Base-by-base conservation (phyloP, 768 basidiomycete genomes). In the Naematelia encephala region DNA sequence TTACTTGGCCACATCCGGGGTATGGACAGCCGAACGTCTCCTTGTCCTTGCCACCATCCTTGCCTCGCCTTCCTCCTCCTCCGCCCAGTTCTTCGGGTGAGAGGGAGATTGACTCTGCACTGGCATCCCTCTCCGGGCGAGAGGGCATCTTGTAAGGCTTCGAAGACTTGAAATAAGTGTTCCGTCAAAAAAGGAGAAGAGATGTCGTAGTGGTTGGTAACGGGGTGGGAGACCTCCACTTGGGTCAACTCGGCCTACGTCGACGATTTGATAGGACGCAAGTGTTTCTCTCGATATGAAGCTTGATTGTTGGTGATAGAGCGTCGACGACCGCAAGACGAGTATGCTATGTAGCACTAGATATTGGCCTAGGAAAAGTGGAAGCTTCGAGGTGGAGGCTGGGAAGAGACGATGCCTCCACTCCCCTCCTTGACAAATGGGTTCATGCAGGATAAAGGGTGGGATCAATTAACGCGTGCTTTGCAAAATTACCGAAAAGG, bases 1-100 rank as follows among this genome's bases (percentile, higher is more conserved):
- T 50, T 43, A 66, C 71, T 64, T 74, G 72, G 21, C 69, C 69
- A 62, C 72, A 74, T 47, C 67, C 72, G 51, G 72, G 69, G 47
- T 56, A 67, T 44, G 67, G 57, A 61, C 72, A 74, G 5, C 57
- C 63, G 51, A 71, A 74, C 14, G 69, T 63, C 54, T 74, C 72
- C 46, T 74, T 74, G 43, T 71, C 72, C 50, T 71, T 69, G 56
- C 52, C 57, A 50, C 67, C 67, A 19, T 63, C 67, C 54, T 57
- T 64, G n/a, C 64, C 64, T 49, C 62, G 60, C 30, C 28, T 39
- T 51, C 54, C 57, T 54, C 46, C 60, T 57, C 46, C 4, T 46
- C 56, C 22, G 60, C 64, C 53, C 63, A 50, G 46, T 56, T 54
- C 26, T 57, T 27, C 3, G 19, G 48, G 22, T 21, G 22, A 50